Conservation (phyloP, 2,329 filamentous ascomycete genomes). For the Atkinsonella hypoxylon region DNA sequence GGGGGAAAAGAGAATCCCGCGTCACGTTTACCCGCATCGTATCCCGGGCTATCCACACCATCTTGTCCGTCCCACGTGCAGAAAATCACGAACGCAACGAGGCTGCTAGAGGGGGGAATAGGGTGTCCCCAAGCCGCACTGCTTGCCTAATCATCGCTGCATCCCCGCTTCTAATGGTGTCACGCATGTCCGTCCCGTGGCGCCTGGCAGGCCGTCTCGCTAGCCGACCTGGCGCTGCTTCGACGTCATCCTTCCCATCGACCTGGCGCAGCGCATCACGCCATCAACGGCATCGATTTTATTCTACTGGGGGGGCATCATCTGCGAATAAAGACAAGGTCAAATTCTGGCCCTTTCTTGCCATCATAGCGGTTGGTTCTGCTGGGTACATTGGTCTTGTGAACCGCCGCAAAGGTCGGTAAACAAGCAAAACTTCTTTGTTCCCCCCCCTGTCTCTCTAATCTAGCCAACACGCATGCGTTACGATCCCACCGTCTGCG, state of each 20-base stretch:
- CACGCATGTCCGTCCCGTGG: conserved; percentile 18
- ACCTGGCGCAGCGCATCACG: conserved; percentile 14
- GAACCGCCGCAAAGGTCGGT: conserved; percentile 36
- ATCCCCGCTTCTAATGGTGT: conserved; percentile 16
- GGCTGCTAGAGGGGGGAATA: neutral
- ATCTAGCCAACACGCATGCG: too few species aligned
- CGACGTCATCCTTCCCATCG: conserved; percentile 6
- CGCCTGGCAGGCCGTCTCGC: conserved; percentile 12
- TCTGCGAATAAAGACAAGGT: conserved; percentile 24
- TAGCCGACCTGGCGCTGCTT: conserved; percentile 9
- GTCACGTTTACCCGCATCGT: neutral
- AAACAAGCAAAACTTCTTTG: neutral
- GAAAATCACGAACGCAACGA: neutral
- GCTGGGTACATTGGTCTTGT: conserved; percentile 39
- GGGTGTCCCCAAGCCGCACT: too few species aligned
- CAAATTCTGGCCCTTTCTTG: conserved; percentile 48
- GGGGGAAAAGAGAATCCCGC: neutral
- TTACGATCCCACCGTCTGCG: neutral
- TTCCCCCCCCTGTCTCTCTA: neutral
- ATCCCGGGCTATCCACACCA: neutral
- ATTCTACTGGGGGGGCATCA: conserved; percentile 23
- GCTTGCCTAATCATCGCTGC: neutral
- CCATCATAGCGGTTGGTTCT: conserved; percentile 34
- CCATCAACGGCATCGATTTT: conserved; percentile 14
- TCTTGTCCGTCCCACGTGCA: neutral